Conservation (phyloP, 805 yeast genomes). For the Ogataea chonburiensis region DNA sequence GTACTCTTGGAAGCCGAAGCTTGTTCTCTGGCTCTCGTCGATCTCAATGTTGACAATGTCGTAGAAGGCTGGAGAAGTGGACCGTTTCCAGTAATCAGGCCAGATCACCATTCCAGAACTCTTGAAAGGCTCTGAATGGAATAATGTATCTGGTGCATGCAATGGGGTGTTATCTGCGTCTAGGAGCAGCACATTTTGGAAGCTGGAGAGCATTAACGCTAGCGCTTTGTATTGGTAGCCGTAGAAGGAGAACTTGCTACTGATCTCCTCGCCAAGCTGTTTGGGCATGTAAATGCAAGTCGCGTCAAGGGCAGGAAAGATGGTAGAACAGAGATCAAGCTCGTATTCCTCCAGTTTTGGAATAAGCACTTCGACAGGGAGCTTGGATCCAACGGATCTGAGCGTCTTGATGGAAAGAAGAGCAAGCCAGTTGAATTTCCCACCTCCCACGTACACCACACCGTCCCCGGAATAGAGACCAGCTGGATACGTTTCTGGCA, state of each 20-base stretch:
- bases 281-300: constrained; percentile 62
- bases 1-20: constrained; percentile 40
- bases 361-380: constrained; percentile 81
- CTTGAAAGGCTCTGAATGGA: constrained; percentile 54
- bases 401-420: constrained; percentile 60
- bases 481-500: constrained; percentile 49
- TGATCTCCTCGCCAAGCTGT: constrained; percentile 52
- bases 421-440: constrained; percentile 68
- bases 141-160: constrained; percentile 55
- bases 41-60: constrained; percentile 47
- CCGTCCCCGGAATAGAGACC: constrained; percentile 53
- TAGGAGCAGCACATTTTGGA: constrained; percentile 62
- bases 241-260: constrained; percentile 43
- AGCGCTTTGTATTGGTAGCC: constrained; percentile 67
- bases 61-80: constrained; percentile 49
- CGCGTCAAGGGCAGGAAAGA: constrained; percentile 61
- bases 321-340: constrained; percentile 57
- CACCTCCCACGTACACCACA: constrained; percentile 75
- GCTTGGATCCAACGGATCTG: constrained; percentile 57
- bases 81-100: constrained; percentile 51
- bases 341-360: constrained; percentile 72
- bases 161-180: constrained; percentile 77
- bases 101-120: constrained; percentile 50
- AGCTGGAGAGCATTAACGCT: constrained; percentile 65
- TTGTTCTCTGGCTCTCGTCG: constrained; percentile 38